These are phyloP conservation scores for barrel medic (Medicago truncatula) DNA, from an alignment of 306 rosid genomes.

Conservation along the genomic window DNA sequence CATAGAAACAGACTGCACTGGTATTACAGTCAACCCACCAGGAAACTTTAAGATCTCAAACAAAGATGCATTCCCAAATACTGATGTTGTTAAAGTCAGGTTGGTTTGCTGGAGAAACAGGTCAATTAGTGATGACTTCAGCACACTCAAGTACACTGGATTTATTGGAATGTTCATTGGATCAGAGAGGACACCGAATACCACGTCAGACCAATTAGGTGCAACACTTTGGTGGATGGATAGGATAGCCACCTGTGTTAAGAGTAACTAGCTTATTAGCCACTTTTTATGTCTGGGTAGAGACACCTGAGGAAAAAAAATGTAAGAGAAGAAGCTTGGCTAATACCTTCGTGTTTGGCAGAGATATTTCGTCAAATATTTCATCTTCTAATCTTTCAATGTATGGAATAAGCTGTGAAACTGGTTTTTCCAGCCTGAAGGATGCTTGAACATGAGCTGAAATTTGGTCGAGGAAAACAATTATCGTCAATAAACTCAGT, in stretches of 20 bases:
- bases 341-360: constrained; percentile 74
- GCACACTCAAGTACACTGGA: constrained; percentile 74
- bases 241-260: constrained; percentile 72
- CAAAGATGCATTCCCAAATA: constrained; percentile 68
- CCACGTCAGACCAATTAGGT: constrained; percentile 69
- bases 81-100: constrained; percentile 73
- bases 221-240: constrained; percentile 69
- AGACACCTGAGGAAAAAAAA: constrained; percentile 1
- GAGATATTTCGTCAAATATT: constrained; percentile 73
- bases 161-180: constrained; percentile 67
- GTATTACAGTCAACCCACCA: constrained; percentile 80
- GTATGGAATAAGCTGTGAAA: constrained; percentile 73
- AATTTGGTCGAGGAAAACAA: constrained; percentile 37
- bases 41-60: constrained; percentile 82
- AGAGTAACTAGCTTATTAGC: constrained; percentile 41
- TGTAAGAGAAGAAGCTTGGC: constrained; percentile 30
- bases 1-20: constrained; percentile 62
- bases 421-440: constrained; percentile 82
- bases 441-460: constrained; percentile 84
- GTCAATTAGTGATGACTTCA: constrained; percentile 71
- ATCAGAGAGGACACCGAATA: constrained; percentile 80
- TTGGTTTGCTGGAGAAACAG: constrained; percentile 73
- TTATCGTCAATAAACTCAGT: constrained; percentile 9
- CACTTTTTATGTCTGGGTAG: constrained; percentile 24
- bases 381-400: constrained; percentile 76